Base-by-base conservation (phyloP, 352 stramenopile species). In the Phytophthora pseudosyringae region DNA sequence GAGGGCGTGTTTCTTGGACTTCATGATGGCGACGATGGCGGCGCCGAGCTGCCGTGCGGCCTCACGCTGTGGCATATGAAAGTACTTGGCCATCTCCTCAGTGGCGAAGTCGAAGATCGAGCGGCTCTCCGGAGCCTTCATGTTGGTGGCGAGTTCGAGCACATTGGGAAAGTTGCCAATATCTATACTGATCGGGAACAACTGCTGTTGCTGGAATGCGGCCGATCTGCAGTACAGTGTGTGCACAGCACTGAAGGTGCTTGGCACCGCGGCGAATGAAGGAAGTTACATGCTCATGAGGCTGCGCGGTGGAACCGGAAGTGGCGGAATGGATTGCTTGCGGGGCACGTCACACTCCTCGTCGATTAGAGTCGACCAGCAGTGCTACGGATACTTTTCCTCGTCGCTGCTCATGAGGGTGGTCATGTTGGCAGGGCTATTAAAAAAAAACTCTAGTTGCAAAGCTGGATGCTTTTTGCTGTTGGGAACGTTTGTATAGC, bases 201-300 rank as follows among this genome's bases (percentile, higher is more conserved):
- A 7, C 16, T 58, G 16, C n/a, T 56, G 39, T 12, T 55, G 48
- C 15, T 16, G 36, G 29, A 54, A 67, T 16, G 21, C 26, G 11
- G 32, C 10, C n/a, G 51, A 18, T 8, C 51, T 51, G 32, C 58
- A 62, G 47, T 72, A 58, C 45, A 72, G 51, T 39, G 57, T 57
- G 33, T 72, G 64, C 12, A 43, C 13, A 21, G 2, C 21, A 21
- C 21, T 21, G 21, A 21, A 21, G 21, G 21, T 21, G 21, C 21
- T 21, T 6, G 60, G 39, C 15, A 43, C 31, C 7, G 52, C 13
- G 16, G 51, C 28, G 44, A 52, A 63, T 18, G 48, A 28, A 13
- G 63, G 38, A 52, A 67, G 26, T 49, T 21, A 18, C 56, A 72
- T 67, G 40, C 49, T 67, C 47, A 72, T 67, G 57, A 72, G 67